Evolutionary conservation across 1,284 basidiomycete species (phyloP).

Genomic region (Agroathelia rolfsii): DNA sequence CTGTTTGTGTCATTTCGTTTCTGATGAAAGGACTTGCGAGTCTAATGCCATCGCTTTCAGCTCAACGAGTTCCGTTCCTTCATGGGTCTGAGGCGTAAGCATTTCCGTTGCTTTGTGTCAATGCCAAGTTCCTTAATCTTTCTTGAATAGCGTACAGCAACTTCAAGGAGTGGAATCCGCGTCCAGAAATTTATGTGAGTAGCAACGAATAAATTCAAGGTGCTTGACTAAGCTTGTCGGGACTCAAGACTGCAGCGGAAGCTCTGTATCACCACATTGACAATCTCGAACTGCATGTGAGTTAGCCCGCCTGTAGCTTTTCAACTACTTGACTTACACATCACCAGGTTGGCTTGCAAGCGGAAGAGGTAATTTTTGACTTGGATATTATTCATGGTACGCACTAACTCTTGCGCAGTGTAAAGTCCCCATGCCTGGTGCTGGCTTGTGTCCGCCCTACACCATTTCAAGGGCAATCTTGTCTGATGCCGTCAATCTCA

Average conservation of each 20-base stretch:
- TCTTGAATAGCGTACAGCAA: slow-evolving; percentile 35
- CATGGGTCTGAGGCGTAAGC: slow-evolving; percentile 31
- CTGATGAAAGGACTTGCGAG: background rate
- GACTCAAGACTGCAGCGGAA: slow-evolving; percentile 46
- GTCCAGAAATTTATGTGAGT: slow-evolving; percentile 51
- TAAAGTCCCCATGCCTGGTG: slow-evolving; percentile 62
- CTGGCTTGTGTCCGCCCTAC: slow-evolving; percentile 79
- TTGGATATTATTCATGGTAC: too few species aligned
- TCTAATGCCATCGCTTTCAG: slow-evolving; percentile 13
- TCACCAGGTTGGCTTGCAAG: slow-evolving; percentile 56
- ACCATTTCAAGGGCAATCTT: slow-evolving; percentile 82
- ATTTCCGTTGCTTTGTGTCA: background rate
- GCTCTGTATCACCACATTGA: slow-evolving; percentile 67
- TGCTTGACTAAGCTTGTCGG: slow-evolving; percentile 1
- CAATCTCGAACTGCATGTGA: slow-evolving; percentile 65
- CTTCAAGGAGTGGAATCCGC: slow-evolving; percentile 75
- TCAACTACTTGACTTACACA: background rate
- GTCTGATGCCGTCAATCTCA: slow-evolving; percentile 70
- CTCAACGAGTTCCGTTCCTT: slow-evolving; percentile 46
- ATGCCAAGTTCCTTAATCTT: background rate
- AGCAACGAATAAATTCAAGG: slow-evolving; percentile 5
- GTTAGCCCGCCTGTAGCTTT: slow-evolving; percentile 10
- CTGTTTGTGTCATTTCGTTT: slow-evolving; percentile 31
- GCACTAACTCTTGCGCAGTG: too few species aligned
- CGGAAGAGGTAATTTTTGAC: slow-evolving; percentile 71